Evolutionary conservation across 148 eudicot species (phyloP).

Genomic region (Rhododendron ovatum): DNA sequence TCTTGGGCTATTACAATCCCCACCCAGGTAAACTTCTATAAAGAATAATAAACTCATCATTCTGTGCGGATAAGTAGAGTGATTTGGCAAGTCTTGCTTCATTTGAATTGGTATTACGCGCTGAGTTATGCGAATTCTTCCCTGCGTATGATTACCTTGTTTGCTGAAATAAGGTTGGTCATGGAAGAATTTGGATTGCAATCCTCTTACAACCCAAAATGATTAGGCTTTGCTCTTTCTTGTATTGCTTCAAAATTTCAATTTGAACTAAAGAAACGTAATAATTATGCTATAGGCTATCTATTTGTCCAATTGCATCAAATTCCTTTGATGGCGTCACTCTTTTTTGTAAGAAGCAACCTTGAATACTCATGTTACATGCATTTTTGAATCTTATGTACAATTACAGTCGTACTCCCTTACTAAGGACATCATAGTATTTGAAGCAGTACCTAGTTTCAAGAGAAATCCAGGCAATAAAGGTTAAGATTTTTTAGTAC

Average conservation of each 20-base stretch:
- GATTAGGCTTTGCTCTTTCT: not conserved
- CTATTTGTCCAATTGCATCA: not conserved
- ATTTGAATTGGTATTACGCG: not conserved
- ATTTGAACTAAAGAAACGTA: not conserved
- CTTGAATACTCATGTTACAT: not conserved
- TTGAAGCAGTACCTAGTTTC: no score
- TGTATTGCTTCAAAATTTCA: not conserved
- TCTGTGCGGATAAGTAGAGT: not conserved
- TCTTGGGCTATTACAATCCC: constrained; percentile 87
- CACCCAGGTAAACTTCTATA: constrained; percentile 53
- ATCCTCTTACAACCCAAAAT: not conserved
- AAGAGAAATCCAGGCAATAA: no score
- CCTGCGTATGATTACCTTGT: not conserved
- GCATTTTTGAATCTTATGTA: no score
- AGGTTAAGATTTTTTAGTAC: no score
- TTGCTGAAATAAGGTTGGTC: not conserved
- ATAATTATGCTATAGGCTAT: not conserved
- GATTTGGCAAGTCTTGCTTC: not conserved
- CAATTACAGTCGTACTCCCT: no score
- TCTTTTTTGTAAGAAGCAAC: not conserved
- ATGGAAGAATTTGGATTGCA: not conserved
- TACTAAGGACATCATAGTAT: no score
- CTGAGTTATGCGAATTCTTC: not conserved
- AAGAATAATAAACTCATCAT: not conserved
- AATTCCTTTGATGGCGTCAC: not conserved